Base-by-base conservation (phyloP, 1,284 basidiomycete species). In the Leccinum huronense region DNA sequence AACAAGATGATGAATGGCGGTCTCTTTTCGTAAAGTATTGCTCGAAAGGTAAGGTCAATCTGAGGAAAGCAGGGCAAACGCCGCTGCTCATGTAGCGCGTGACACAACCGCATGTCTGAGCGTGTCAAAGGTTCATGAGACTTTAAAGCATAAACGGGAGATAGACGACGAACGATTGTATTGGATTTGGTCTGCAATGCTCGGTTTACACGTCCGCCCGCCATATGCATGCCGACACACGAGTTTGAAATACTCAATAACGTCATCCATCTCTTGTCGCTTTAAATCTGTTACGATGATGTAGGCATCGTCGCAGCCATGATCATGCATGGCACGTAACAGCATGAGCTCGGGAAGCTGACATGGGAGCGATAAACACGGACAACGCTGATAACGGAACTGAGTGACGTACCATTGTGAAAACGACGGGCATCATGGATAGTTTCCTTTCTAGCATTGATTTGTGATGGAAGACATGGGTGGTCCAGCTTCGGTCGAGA, bases 321-420 rank as follows among this genome's bases (percentile, higher is more conserved):
- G 80, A 70, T 90, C 89, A 71, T 90, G 88, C 88, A 90, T 90
- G 62, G 88, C 89, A 19, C 89, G 80, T 59, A 90, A 78, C 58
- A 90, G 80, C 87, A 90, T 89, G 33, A 90, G 81, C 75, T 90
- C 88, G 30, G 89, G 89, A 42, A 90, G 79, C 88, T 90, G 68
- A 40, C 42, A 57, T 38, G 67, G 40, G 62, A 61, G 42, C 31
- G 5, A 66, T 73, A 31, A 68, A 57, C n/a, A 65, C 55, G 19
- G 33, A 56, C 36, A 61, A 33, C 48, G 64, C 40, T 48, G 38
- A 42, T 59, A 38, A 64, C 56, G 19, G 59, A 62, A 48, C 40
- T 33, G 57, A 62, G 14, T 36, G 6, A 72, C 80, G 63, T 67
- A 89, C 88, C 86, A 90, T 89, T 56, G 89, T 90, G 70, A 89